Evolutionary conservation across 1,284 basidiomycete species (phyloP).

Genomic region (Veloboletus limbatus): DNA sequence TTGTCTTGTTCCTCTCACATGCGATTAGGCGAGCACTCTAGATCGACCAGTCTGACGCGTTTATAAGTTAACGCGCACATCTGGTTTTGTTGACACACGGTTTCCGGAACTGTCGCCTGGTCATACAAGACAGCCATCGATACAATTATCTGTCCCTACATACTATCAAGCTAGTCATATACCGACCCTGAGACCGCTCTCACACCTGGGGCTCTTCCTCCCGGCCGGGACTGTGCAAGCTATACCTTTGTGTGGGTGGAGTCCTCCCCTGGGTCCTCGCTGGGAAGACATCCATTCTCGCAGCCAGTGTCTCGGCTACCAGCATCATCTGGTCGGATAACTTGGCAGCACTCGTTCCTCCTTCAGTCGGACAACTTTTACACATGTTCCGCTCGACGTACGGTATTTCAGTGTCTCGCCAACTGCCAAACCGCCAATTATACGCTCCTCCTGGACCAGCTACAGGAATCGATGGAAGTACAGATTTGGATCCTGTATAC

Average conservation of each 20-base stretch:
- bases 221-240: conserved; percentile 1
- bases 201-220: background rate
- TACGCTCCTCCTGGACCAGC: background rate
- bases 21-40: background rate
- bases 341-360: conserved; percentile 1
- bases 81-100: conserved; percentile 1
- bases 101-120: conserved; percentile 4
- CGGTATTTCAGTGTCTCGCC: background rate
- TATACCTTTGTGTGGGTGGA: background rate
- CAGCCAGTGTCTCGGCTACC: conserved; percentile 1
- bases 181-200: too few relatives aligned
- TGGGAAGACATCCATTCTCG: conserved; percentile 3
- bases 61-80: background rate
- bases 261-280: conserved; percentile 1
- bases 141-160: conserved; percentile 1
- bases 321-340: background rate
- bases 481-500: conserved; percentile 1
- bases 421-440: background rate
- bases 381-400: conserved; percentile 4
- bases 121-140: conserved; percentile 1
- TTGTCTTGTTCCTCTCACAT: conserved; percentile 3
- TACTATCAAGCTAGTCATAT: too few relatives aligned
- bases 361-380: background rate
- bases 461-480: background rate
- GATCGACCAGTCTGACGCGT: background rate